These are phyloP conservation scores for Apiotrichum sp. DNA, from an alignment of 1,284 basidiomycete genomes.

Conservation along the genomic window DNA sequence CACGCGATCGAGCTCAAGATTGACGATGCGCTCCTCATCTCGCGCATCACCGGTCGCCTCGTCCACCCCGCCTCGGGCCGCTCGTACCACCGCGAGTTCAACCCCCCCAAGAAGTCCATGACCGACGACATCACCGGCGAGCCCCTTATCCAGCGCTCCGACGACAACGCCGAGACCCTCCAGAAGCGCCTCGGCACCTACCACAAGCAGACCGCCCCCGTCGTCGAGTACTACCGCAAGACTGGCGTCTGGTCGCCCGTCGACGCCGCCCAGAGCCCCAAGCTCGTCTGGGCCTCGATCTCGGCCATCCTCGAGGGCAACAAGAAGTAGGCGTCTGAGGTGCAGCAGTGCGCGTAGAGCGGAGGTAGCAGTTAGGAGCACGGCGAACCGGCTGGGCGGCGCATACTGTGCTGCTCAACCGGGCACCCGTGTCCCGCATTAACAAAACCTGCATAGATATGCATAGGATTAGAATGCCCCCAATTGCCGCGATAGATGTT, in stretches of 20 bases:
- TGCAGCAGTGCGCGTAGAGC: not conserved
- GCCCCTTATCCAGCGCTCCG: slow-evolving; percentile 84
- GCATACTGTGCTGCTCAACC: not conserved
- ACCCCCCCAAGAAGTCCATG: slow-evolving; percentile 90
- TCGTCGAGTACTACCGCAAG: slow-evolving; percentile 93
- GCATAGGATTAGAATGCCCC: not conserved
- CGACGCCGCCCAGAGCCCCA: slow-evolving; percentile 88
- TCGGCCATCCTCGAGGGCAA: slow-evolving; percentile 25
- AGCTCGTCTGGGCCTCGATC: slow-evolving; percentile 83
- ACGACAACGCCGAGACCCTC: slow-evolving; percentile 89
- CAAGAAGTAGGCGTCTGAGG: slow-evolving; percentile 4
- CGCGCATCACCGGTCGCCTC: slow-evolving; percentile 91
- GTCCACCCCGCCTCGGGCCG: slow-evolving; percentile 85
- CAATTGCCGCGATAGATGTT: no score
- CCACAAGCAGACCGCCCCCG: slow-evolving; percentile 87
- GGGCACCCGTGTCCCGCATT: not conserved
- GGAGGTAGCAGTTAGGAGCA: no score
- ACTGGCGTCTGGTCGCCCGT: slow-evolving; percentile 82
- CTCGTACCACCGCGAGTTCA: slow-evolving; percentile 86
- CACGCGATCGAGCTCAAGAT: slow-evolving; percentile 88
- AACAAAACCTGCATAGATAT: slow-evolving; percentile 5
- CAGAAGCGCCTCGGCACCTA: slow-evolving; percentile 80
- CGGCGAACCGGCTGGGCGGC: no score
- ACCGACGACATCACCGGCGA: slow-evolving; percentile 93
- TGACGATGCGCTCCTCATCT: slow-evolving; percentile 90